Conservation (phyloP, 352 stramenopile species). For the Phytophthora kernoviae region DNA sequence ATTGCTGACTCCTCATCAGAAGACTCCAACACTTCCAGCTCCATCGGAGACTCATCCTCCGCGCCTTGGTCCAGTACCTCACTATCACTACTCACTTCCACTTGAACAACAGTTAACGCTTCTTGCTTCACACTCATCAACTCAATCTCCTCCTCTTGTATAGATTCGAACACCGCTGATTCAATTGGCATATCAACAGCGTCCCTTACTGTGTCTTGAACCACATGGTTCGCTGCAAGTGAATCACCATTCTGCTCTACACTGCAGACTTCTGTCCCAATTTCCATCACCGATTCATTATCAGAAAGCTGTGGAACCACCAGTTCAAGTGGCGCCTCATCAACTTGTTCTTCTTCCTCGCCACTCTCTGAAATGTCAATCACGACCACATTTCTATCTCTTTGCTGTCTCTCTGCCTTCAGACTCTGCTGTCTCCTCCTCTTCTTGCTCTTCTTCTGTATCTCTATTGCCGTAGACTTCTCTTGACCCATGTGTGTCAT, state of each 20-base stretch:
- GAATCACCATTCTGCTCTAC: too few species aligned
- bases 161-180: too few species aligned
- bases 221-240: too few species aligned
- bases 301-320: too few species aligned
- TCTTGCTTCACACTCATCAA: neutral
- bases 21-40: conserved; percentile 27
- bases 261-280: neutral
- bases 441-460: conserved; percentile 5
- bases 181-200: too few species aligned
- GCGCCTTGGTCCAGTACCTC: neutral
- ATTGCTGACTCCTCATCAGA: conserved; percentile 13
- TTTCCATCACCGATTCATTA: neutral
- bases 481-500: neutral
- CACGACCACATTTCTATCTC: neutral
- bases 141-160: neutral
- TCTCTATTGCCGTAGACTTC: conserved; percentile 1
- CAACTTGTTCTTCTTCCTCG: conserved; percentile 3
- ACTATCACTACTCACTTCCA: neutral
- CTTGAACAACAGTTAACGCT: neutral
- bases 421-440: conserved; percentile 9
- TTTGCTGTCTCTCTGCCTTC: neutral
- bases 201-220: too few species aligned
- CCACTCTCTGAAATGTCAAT: neutral
- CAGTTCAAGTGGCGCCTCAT: too few species aligned
- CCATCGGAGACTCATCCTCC: conserved; percentile 16